These are phyloP conservation scores for Catharanthus roseus DNA, from an alignment of 257 asterid genomes.

Conservation along the genomic window DNA sequence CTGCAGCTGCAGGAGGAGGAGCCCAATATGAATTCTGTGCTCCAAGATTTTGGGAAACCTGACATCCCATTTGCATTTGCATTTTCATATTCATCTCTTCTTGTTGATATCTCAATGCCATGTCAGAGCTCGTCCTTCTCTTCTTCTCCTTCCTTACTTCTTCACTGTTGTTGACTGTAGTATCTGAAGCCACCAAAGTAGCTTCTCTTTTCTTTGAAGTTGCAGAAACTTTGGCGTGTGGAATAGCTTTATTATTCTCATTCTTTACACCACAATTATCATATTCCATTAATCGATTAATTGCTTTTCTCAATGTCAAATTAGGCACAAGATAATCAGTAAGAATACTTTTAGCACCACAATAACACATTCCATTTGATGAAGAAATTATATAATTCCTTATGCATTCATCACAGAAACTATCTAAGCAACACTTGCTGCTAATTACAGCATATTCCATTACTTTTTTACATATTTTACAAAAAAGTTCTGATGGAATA, in stretches of 20 bases:
- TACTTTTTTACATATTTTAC: constrained; percentile 78
- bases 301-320: constrained; percentile 74
- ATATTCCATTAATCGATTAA: constrained; percentile 61
- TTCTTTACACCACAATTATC: constrained; percentile 52
- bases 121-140: too few species aligned
- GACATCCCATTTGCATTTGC: too few species aligned
- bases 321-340: constrained; percentile 88
- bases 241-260: constrained; percentile 63
- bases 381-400: constrained; percentile 60
- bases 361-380: constrained; percentile 45
- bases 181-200: not conserved
- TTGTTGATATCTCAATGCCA: too few species aligned
- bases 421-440: constrained; percentile 83
- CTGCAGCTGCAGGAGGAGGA: too few species aligned
- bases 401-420: constrained; percentile 89
- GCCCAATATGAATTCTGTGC: constrained; percentile 32
- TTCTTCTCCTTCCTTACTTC: not conserved
- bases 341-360: constrained; percentile 72
- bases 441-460: constrained; percentile 87
- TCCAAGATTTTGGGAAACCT: constrained; percentile 45
- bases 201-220: not conserved
- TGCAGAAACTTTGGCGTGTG: constrained; percentile 45
- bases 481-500: constrained; percentile 74
- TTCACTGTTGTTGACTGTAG: not conserved
- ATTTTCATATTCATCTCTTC: too few species aligned